Base-by-base conservation (phyloP, 2,329 filamentous ascomycete species). In the Fusarium sp. region DNA sequence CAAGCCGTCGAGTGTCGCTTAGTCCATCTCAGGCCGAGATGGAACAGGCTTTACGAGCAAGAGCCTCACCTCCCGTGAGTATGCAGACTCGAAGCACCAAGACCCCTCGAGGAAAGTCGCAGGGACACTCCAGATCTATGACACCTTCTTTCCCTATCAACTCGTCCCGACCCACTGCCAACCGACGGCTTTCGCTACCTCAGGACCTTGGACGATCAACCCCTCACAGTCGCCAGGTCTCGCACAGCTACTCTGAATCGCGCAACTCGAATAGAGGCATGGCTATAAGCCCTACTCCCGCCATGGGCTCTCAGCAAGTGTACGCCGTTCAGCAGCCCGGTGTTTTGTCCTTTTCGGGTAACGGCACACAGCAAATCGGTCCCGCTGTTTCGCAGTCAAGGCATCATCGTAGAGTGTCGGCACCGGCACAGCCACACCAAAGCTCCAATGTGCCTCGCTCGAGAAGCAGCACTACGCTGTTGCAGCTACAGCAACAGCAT, bases 41-140 rank as follows among this genome's bases (percentile, higher is more conserved):
- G 17, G 59, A 73, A 38, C 59, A 72, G 14, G 56, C 69, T 21
- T 75, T 73, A 40, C 78, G 75, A 57, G 70, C 76, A 11, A 80
- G 72, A 54, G 78, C 79, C 0, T 77, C 80, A 5, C 80, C 81
- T 1, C 81, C 83, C 0, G 77, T 84, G 28, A 84, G 80, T 68
- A 80, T 84, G 75, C 77, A 77, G n/a, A 82, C 80, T 6, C 78
- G 81, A 26, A 81, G 78, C 31, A 75, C 65, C 14, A 79, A 74
- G 42, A 65, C 66, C 19, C 42, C 72, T 5, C 67, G 61, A 13
- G 58, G 64, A 6, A 63, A 73, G 39, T 7, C 61, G 17, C 57
- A 61, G 7, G 57, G 58, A 1, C 62, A 70, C 10, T 62, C 57
- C 28, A 53, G 62, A 31, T 57, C 62, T 3, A 65, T 62, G 31